Percentiles rank a stretch among this genome's conserved stretches.
These are phyloP conservation scores for grape (Vitis vinifera) DNA, from an alignment of 164 flowering plant genomes.

Conservation along the genomic window DNA sequence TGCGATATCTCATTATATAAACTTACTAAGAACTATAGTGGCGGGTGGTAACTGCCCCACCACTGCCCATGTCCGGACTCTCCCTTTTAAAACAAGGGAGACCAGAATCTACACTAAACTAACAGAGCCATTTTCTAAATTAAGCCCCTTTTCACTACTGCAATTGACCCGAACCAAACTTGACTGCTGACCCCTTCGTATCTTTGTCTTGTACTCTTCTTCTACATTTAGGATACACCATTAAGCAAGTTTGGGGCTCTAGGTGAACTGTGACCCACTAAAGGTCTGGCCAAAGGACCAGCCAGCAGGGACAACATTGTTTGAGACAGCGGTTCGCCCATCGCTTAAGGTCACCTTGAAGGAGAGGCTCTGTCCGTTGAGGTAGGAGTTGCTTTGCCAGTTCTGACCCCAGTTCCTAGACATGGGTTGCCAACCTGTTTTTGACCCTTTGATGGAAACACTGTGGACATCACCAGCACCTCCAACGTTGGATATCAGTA, in stretches of 20 bases:
- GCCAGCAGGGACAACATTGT: conserved; percentile 55
- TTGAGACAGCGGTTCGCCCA: conserved; percentile 45
- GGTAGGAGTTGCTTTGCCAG: conserved; percentile 73
- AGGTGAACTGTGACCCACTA: conserved; percentile 56
- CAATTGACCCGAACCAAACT: no score
- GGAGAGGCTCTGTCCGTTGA: conserved; percentile 70
- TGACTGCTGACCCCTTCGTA: no score
- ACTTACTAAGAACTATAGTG: conserved; percentile 3
- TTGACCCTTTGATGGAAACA: conserved; percentile 68
- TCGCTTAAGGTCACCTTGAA: conserved; percentile 77
- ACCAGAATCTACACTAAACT: conserved; percentile 4
- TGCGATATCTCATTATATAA: neutral
- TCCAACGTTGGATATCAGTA: conserved; percentile 77
- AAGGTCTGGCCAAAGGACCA: conserved; percentile 89
- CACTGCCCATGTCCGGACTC: conserved; percentile 28
- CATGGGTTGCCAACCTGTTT: conserved; percentile 71
- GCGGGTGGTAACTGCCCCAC: conserved; percentile 45
- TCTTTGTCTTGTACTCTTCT: neutral
- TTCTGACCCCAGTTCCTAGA: conserved; percentile 92
- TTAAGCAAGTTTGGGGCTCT: neutral
- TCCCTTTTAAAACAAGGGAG: conserved; percentile 12
- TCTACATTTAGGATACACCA: neutral
- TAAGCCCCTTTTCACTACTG: neutral
- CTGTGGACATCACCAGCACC: conserved; percentile 77
- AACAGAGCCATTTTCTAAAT: conserved; percentile 14